Base-by-base conservation (phyloP, 768 basidiomycete species). In the Gloeostereum incarnatum region DNA sequence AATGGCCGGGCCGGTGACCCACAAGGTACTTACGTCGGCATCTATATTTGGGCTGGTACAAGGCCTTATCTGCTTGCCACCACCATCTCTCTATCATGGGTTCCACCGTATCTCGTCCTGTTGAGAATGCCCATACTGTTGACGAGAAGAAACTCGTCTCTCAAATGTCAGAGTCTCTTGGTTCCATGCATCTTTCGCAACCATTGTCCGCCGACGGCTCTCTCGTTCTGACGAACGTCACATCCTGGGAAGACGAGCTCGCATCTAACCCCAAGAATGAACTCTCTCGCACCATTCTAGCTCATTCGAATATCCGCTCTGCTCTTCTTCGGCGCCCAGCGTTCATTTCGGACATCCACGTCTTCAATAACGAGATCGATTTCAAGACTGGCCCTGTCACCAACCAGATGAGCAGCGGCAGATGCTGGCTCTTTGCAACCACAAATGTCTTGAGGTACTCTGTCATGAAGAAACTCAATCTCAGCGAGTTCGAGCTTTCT, bases 341-440 rank as follows among this genome's bases (percentile, higher is more conserved):
- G 1, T 54, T 56, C 43, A 66, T 88, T 40, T 62, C 71, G 2
- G 81, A 86, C 52, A 60, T 68, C 31, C 84, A 88, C 55, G 69
- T 93, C 37, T 96, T 93, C 69, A 93, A 91, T 57, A 69, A 77
- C 47, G 66, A 76, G 44, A 52, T 96, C 16, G 81, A 81, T 39
- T 82, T 83, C 62, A 84, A 86, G 67, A 79, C 89, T 1, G 75
- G 71, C 2, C 90, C 90, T 7, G 65, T 92, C 45, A 92, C 89
- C 9, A 75, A 83, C 59, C 91, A 94, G 73, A 84, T 79, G 62
- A 78, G 71, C 53, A 86, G 81, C 41, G 93, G 93, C 1, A 68
- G 93, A 33, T 98, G 93, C 65, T 98, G 94, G 93, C 68, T 96
- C 6, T 97, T 97, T 56, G 87, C 92, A 2, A 86, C 88, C 5